phyloP scores from a whole-genome alignment of 2,329 filamentous ascomycete species.

The Botrytis tulipae region DNA sequence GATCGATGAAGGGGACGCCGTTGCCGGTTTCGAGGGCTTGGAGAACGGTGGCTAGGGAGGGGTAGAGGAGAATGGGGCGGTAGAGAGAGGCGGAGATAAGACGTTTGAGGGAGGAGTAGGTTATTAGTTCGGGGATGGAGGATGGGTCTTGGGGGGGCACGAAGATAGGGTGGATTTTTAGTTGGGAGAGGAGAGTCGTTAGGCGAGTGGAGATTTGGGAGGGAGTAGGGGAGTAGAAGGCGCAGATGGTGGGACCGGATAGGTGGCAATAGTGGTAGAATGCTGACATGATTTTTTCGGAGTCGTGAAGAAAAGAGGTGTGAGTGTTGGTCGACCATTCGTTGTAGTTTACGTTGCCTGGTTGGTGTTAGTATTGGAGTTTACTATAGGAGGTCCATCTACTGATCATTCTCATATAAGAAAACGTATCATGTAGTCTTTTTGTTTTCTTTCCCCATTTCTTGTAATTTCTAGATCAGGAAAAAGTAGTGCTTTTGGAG shows the following conservation, averaged over 20 bases:
- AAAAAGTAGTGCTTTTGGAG: neutral
- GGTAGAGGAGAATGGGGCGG: conserved; percentile 35
- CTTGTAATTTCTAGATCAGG: neutral
- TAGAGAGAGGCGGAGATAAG: conserved; percentile 36
- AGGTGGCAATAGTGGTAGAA: conserved; percentile 36
- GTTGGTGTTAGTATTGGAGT: conserved; percentile 50
- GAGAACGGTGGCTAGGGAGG: conserved; percentile 33
- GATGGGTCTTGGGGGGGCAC: conserved; percentile 25
- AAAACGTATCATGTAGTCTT: neutral
- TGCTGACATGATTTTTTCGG: conserved; percentile 34
- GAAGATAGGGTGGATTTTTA: conserved; percentile 40
- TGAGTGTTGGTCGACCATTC: conserved; percentile 39
- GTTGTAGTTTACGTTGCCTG: conserved; percentile 36
- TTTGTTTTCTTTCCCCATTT: neutral
- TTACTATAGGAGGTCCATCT: neutral
- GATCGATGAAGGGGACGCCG: conserved; percentile 42
- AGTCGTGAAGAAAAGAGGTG: conserved; percentile 44
- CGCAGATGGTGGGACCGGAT: conserved; percentile 39
- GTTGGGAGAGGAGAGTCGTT: conserved; percentile 41
- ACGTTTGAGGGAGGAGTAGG: conserved; percentile 33
- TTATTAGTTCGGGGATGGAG: conserved; percentile 33
- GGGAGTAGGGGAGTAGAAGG: conserved; percentile 31
- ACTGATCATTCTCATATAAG: neutral
- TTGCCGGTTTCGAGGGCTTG: conserved; percentile 41
- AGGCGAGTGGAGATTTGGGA: conserved; percentile 31